Percentiles rank a stretch among this genome's conserved stretches.
phyloP scores from a whole-genome alignment of 2,329 filamentous ascomycete species.

The Leptographium flavum region DNA sequence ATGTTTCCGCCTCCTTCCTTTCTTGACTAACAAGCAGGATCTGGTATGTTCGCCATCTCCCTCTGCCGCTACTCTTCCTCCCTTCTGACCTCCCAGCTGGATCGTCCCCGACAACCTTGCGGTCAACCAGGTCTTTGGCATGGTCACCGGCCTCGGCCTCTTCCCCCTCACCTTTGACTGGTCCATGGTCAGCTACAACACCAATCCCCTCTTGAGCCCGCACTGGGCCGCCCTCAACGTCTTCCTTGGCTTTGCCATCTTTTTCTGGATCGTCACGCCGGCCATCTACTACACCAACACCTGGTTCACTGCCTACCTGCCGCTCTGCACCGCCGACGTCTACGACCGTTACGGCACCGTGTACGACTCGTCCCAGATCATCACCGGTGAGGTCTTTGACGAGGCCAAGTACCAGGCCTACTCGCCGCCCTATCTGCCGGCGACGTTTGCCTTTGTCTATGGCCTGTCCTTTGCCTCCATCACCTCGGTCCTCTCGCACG shows the following conservation, averaged over 20 bases:
- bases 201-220: conserved; percentile 25
- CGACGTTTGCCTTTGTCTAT: conserved; percentile 29
- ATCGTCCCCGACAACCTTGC: conserved; percentile 45
- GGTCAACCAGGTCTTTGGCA: conserved; percentile 53
- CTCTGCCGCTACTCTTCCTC: not conserved
- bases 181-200: conserved; percentile 38
- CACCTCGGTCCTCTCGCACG: conserved; percentile 20
- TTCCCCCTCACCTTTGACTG: conserved; percentile 55
- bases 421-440: conserved; percentile 35
- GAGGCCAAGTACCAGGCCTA: conserved; percentile 33
- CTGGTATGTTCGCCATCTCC: not conserved
- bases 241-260: conserved; percentile 24
- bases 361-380: conserved; percentile 34
- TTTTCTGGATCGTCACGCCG: conserved; percentile 31
- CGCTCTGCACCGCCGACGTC: conserved; percentile 34
- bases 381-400: conserved; percentile 30
- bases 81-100: conserved; percentile 24
- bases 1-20: not conserved
- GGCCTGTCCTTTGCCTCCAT: conserved; percentile 38
- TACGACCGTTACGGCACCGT: conserved; percentile 36
- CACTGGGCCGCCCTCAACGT: conserved; percentile 33
- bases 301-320: conserved; percentile 36
- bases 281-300: conserved; percentile 33
- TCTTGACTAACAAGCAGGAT: not conserved
- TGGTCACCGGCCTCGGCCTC: conserved; percentile 43